Conservation (phyloP, 768 basidiomycete genomes). For the Ramaria rubella region DNA sequence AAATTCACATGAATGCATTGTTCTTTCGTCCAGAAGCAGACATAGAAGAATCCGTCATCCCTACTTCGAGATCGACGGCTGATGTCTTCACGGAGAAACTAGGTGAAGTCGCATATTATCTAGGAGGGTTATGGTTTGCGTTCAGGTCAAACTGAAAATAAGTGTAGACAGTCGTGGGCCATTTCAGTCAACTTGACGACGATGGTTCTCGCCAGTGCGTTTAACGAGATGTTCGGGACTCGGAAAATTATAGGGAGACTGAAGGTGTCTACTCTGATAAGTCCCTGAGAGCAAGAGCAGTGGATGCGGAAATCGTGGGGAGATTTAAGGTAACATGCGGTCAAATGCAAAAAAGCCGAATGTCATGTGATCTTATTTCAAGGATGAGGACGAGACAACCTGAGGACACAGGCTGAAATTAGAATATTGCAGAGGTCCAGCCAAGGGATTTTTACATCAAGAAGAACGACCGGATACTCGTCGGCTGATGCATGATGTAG, state of each 20-base stretch:
- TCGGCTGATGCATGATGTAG: background rate
- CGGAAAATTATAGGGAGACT: constrained; percentile 3
- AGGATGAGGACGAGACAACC: background rate
- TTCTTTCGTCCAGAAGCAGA: no score
- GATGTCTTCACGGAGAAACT: no score
- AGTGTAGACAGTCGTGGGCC: no score
- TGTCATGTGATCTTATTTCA: no score
- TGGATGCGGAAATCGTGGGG: constrained; percentile 4
- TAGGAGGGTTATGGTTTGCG: no score
- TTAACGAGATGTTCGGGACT: background rate
- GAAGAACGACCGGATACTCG: background rate
- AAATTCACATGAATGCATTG: no score
- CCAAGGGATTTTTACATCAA: background rate
- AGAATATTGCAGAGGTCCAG: background rate
- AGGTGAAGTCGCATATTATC: no score
- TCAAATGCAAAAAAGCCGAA: background rate
- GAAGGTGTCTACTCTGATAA: background rate
- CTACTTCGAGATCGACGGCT: no score
- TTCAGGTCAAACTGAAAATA: no score
- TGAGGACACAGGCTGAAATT: background rate
- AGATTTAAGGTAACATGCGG: background rate
- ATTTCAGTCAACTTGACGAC: no score
- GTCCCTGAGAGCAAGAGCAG: background rate
- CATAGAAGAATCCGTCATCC: no score
- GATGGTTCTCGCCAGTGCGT: no score